Percentiles rank a stretch among this genome's conserved stretches.
These are phyloP conservation scores for Trichoderma semiorbis DNA, from an alignment of 2,329 filamentous ascomycete genomes.

Conservation along the genomic window DNA sequence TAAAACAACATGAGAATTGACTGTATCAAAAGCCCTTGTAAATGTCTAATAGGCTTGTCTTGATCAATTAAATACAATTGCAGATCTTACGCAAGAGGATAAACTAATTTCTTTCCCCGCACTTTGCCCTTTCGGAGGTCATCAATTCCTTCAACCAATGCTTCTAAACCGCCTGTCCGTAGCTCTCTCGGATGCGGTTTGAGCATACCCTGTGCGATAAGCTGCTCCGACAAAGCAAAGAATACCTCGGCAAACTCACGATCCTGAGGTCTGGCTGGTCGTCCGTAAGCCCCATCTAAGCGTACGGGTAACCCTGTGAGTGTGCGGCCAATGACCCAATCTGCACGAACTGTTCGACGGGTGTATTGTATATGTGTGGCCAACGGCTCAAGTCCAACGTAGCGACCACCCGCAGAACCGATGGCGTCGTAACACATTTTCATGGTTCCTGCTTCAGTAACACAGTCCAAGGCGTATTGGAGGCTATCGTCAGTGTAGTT, in stretches of 20 bases:
- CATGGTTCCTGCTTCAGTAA: background rate
- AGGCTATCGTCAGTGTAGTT: background rate
- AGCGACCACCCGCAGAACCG: background rate
- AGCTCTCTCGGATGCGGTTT: background rate
- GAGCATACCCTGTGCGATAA: background rate
- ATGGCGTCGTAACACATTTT: background rate
- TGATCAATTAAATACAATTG: background rate
- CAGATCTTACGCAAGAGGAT: background rate
- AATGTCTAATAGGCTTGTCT: background rate
- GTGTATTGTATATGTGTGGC: background rate
- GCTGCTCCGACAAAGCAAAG: background rate
- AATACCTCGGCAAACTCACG: background rate
- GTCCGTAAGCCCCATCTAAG: background rate
- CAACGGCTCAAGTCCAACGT: background rate
- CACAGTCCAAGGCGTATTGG: background rate
- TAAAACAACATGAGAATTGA: background rate
- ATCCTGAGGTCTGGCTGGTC: background rate
- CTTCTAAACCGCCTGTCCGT: background rate
- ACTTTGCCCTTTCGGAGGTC: background rate
- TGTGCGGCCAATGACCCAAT: background rate
- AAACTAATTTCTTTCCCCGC: background rate
- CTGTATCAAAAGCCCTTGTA: background rate
- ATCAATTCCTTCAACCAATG: background rate
- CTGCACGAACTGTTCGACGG: background rate
- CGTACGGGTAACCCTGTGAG: background rate